phyloP scores from a whole-genome alignment of 345 rosid species.

The Eucalyptus coolabah region DNA sequence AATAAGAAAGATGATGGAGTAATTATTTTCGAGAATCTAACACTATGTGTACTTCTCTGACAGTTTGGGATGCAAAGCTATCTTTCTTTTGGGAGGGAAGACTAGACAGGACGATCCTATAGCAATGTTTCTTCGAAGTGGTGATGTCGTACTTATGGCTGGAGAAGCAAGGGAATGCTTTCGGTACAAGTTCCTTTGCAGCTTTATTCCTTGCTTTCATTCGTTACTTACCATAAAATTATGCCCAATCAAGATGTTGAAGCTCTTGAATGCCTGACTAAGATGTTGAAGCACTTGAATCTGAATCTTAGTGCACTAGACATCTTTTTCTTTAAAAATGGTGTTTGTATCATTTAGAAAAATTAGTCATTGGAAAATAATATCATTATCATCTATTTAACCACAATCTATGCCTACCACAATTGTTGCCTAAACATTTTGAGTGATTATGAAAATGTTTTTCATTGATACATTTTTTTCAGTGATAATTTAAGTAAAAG shows the following conservation, averaged over 20 bases:
- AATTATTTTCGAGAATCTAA: background rate
- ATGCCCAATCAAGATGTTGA: background rate
- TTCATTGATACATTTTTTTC: background rate
- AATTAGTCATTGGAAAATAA: background rate
- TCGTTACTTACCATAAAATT: background rate
- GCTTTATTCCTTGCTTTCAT: background rate
- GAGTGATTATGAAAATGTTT: background rate
- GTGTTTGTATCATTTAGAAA: background rate
- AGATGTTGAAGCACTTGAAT: background rate
- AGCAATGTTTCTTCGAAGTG: slow-evolving; percentile 93
- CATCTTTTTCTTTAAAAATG: background rate
- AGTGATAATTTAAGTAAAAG: background rate
- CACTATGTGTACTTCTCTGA: background rate
- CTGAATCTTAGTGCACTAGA: background rate
- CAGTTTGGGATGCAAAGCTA: slow-evolving; percentile 95
- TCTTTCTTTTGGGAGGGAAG: slow-evolving; percentile 89
- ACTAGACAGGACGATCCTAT: slow-evolving; percentile 61
- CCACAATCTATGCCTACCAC: background rate
- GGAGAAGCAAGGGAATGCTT: slow-evolving; percentile 94
- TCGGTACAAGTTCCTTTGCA: slow-evolving; percentile 37
- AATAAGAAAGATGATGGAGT: background rate
- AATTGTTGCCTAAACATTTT: background rate
- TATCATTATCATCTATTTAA: background rate
- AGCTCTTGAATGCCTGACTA: background rate
- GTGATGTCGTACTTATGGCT: slow-evolving; percentile 88